Conservation (phyloP, 1,139 yeast species). For the Saccharomyces hybrid region DNA sequence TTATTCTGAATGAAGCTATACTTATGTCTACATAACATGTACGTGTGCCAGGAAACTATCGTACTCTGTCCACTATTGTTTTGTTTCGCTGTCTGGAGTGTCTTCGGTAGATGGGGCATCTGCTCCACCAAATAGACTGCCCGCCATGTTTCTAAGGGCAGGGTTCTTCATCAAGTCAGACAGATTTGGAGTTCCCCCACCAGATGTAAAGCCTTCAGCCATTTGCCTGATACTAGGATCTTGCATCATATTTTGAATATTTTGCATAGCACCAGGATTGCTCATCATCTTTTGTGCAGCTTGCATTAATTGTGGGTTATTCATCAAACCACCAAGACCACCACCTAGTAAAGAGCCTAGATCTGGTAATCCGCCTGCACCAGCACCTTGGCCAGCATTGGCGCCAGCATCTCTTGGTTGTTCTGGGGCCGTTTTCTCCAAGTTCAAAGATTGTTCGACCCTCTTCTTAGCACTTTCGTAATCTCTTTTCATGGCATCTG, state of each 20-base stretch:
- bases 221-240: slow-evolving; percentile 73
- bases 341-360: slow-evolving; percentile 56
- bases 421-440: slow-evolving; percentile 36
- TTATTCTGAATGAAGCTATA: background rate
- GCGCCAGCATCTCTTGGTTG: slow-evolving; percentile 17
- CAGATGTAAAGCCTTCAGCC: slow-evolving; percentile 64
- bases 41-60: background rate
- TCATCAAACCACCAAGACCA: slow-evolving; percentile 67
- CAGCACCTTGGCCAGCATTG: slow-evolving; percentile 30
- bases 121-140: slow-evolving; percentile 40
- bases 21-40: background rate
- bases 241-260: slow-evolving; percentile 63
- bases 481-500: slow-evolving; percentile 89
- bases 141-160: slow-evolving; percentile 61
- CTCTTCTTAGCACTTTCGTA: slow-evolving; percentile 87
- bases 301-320: slow-evolving; percentile 84
- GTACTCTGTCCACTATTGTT: background rate
- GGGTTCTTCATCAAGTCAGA: slow-evolving; percentile 75
- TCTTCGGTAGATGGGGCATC: slow-evolving; percentile 6
- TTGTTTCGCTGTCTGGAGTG: slow-evolving; percentile 1
- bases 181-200: slow-evolving; percentile 54
- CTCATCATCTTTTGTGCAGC: slow-evolving; percentile 93
- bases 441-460: slow-evolving; percentile 56
- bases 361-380: slow-evolving; percentile 68
- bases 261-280: slow-evolving; percentile 71